Evolutionary conservation across 2,329 filamentous ascomycete species (phyloP).

Genomic region (Metarhizium album): DNA sequence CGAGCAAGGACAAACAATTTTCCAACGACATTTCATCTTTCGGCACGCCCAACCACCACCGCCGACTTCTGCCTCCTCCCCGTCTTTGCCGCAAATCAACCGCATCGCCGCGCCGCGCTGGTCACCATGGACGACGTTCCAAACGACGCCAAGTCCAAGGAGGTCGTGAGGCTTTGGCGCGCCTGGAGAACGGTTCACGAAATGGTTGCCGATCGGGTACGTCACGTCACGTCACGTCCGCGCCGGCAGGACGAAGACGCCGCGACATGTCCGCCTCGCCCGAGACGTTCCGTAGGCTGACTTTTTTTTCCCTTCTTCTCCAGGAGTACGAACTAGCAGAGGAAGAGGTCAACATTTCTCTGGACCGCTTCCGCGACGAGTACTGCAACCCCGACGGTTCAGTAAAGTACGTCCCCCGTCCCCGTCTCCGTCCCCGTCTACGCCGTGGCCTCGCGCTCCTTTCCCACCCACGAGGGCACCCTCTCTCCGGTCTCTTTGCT

Average conservation of each 20-base stretch:
- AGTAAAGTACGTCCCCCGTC: slow-evolving; percentile 59
- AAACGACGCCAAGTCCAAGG: slow-evolving; percentile 40
- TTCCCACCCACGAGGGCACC: too few relatives aligned
- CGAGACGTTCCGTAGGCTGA: neutral
- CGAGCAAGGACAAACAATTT: slow-evolving; percentile 9
- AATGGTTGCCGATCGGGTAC: slow-evolving; percentile 85
- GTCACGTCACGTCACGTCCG: too few relatives aligned
- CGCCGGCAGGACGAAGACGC: slow-evolving; percentile 19
- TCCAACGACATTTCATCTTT: slow-evolving; percentile 2
- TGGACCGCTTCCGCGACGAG: slow-evolving; percentile 66
- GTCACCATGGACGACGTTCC: slow-evolving; percentile 31
- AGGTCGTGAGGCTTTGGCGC: slow-evolving; percentile 70
- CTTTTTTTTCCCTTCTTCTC: neutral
- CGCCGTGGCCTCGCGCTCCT: too few relatives aligned
- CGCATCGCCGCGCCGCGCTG: neutral
- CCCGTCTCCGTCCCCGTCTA: too few relatives aligned
- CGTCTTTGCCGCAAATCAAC: neutral
- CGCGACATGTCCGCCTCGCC: neutral
- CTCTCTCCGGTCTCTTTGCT: too few relatives aligned
- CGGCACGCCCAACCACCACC: neutral
- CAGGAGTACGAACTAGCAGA: slow-evolving; percentile 91
- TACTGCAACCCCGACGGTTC: slow-evolving; percentile 64
- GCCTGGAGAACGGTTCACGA: slow-evolving; percentile 89
- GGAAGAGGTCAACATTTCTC: slow-evolving; percentile 75
- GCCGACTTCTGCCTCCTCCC: neutral